Evolutionary conservation across 148 eudicot species (phyloP).

Genomic region (Rhododendron vialii): DNA sequence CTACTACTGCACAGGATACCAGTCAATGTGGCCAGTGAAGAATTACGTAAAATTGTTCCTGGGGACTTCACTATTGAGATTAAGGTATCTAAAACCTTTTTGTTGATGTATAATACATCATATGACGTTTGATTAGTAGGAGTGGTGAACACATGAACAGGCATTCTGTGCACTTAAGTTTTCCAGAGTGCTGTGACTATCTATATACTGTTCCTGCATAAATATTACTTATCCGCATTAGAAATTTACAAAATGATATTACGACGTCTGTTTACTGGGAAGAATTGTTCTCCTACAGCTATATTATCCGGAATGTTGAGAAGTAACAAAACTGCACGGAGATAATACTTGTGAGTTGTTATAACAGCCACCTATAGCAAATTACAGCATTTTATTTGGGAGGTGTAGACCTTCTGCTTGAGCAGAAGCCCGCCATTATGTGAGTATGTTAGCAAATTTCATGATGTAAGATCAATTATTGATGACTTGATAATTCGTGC

Average conservation of each 20-base stretch:
- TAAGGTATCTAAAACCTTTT: constrained; percentile 36
- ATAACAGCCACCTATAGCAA: neutral
- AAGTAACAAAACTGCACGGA: neutral
- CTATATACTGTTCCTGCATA: neutral
- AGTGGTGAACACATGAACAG: neutral
- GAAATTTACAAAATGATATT: neutral
- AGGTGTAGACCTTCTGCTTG: neutral
- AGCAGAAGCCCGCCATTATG: neutral
- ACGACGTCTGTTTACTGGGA: neutral
- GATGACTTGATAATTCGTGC: neutral
- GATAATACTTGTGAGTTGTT: neutral
- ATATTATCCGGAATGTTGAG: neutral
- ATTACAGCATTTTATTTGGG: neutral
- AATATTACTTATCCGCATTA: too few relatives aligned
- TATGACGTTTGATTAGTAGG: neutral
- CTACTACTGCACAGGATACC: constrained; percentile 83
- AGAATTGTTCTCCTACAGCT: neutral
- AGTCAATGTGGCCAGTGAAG: constrained; percentile 43
- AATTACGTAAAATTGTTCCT: constrained; percentile 46
- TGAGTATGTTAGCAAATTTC: neutral
- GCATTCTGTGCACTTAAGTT: neutral
- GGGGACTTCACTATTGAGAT: constrained; percentile 69
- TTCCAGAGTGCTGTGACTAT: neutral
- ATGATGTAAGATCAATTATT: neutral
- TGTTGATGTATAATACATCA: neutral